Base-by-base conservation (phyloP, 148 eudicot genomes). In the Simmondsia chinensis region DNA sequence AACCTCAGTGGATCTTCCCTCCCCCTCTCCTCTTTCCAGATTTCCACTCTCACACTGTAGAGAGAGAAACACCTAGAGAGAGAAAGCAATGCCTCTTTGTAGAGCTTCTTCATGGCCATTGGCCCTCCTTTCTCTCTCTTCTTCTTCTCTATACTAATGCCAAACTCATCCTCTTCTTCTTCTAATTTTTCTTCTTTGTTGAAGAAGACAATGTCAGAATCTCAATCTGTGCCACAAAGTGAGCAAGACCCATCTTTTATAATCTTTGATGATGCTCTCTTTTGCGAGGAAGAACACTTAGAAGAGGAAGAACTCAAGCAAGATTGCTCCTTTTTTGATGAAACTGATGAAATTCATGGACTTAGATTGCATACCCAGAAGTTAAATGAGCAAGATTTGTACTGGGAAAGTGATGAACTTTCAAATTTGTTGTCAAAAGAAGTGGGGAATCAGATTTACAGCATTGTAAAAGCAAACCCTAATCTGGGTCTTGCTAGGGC, bases 321-420 rank as follows among this genome's bases (percentile, higher is more conserved):
- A 18, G 61, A 37, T 55, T 56, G 6, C 20, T 15, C 43, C 51
- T 56, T 56, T 44, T 31, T 21, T 42, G 13, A 42, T 15, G 5
- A 36, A 13, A 11, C 4, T 5, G 7, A 18, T 25, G 16, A 25
- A 24, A n/a, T n/a, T n/a, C n/a, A n/a, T n/a, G n/a, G n/a, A n/a
- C n/a, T n/a, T n/a, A n/a, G n/a, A n/a, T n/a, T n/a, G n/a, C n/a
- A n/a, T n/a, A n/a, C n/a, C n/a, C n/a, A n/a, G n/a, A n/a, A n/a
- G 9, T 13, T 70, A 0, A 39, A 24, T 8, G 61, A 66, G 11
- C 71, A 75, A 17, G 79, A 72, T 34, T 43, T 74, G 32, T 48
- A 32, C 8, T 72, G 77, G 74, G 94, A 79, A 52, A 60, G 75
- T 3, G 77, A 75, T 9, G 83, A 82, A 54, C 55, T 75, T 21